Evolutionary conservation across 495 filamentous ascomycete genomes (phyloP).

Genomic region (Beverwykella pulmonaria): DNA sequence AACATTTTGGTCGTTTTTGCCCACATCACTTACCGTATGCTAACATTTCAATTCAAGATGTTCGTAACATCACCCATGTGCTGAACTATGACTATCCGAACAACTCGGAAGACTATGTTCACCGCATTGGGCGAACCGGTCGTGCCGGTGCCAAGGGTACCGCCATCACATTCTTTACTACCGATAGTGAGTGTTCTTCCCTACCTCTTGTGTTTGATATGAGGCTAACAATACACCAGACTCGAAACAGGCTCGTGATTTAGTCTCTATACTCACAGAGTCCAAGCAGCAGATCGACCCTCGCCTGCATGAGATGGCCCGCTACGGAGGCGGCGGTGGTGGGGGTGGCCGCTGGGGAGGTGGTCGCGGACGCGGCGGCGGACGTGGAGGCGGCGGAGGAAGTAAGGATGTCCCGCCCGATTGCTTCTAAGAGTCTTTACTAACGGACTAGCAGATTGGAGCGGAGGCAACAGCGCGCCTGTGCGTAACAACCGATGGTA

Average conservation of each 20-base stretch:
- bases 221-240: conserved; percentile 55
- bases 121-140: conserved; percentile 53
- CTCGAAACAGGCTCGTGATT: conserved; percentile 94
- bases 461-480: conserved; percentile 45
- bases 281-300: conserved; percentile 99
- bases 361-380: conserved; percentile 67
- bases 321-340: conserved; percentile 81
- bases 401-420: not conserved
- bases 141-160: conserved; percentile 53
- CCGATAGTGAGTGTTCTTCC: conserved; percentile 78
- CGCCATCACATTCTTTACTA: conserved; percentile 64
- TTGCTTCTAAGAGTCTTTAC: not conserved
- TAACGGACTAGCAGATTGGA: conserved; percentile 31
- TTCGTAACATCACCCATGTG: conserved; percentile 99
- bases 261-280: conserved; percentile 87
- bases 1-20: conserved; percentile 55
- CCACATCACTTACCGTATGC: conserved; percentile 55
- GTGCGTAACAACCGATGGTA: conserved; percentile 48
- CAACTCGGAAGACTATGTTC: conserved; percentile 73
- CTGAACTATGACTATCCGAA: conserved; percentile 99
- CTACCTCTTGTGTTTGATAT: not conserved
- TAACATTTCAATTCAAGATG: conserved; percentile 89
- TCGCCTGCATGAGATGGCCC: conserved; percentile 90
- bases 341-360: conserved; percentile 45
- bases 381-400: conserved; percentile 59